Evolutionary conservation across 2,329 filamentous ascomycete genomes (phyloP), one percentile per base, ranked within the genome.

Genomic region (Paramyrothecium sp.): DNA sequence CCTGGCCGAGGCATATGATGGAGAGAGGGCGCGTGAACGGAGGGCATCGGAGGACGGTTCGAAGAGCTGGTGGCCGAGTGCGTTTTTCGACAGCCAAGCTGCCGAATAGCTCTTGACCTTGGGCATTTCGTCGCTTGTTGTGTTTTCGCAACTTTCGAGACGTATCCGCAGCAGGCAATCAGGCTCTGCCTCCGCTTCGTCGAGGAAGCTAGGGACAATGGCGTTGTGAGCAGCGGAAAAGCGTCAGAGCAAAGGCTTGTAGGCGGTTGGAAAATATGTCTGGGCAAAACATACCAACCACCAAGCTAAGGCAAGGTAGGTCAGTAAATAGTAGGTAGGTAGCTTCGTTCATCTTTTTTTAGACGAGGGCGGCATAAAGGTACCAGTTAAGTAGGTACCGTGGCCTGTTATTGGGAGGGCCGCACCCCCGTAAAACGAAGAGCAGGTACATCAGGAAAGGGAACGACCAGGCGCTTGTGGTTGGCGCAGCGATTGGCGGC

Each of bases 91-190:
- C 56, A 99, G 88, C 92, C 93, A 99, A 64, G 87, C 80, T 56
- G 94, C 92, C 68, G 91, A 93, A 75, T 92, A 94, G 72, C 87
- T 87, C 71, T 90, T 88, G 69, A 97, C 86, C 74, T 89, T 92
- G 41, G 92, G 91, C 94, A 97, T 97, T 58, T 70, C 41, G 20
- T 20, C 19, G 26, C 26, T 10, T 30, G 26, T 4, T 30, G 4
- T 30, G 26, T 30, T 5, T 30, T 10, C 26, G 10, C 5, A 44
- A 19, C n/a, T 19, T 44, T 19, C 38, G 38, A 16, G 13, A 19
- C 5, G 38, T 5, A 16, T 44, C 38, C 5, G n/a, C 38, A 44
- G 13, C 51, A 55, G 54, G 52, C 46, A 49, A 55, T 49, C 33
- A 47, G 57, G 38, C 7, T 44, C 38, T 19, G 38, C n/a, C 13